A percentile compares a stretch with the other conserved stretches of the same genome.
Conservation (phyloP, 345 rosid species). For the Eucalyptus leucophloia region DNA sequence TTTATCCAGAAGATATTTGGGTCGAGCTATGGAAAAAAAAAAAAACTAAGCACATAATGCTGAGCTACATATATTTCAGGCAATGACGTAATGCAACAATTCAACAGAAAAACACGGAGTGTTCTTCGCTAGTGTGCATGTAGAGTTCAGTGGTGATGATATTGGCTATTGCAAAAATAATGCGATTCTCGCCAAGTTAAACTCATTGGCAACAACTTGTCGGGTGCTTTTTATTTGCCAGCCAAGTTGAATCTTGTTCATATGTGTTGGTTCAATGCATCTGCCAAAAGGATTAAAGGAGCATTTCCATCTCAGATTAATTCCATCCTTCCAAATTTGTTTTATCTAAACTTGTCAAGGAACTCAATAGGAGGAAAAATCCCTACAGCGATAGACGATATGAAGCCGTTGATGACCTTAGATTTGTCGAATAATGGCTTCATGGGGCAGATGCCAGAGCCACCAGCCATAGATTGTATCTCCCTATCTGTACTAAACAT, state of each 20-base stretch:
- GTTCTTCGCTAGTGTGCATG: too few species aligned
- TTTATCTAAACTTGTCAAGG: neutral
- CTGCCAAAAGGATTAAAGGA: neutral
- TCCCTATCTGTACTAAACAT: fast-evolving
- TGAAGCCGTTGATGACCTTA: neutral
- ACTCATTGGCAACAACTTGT: neutral
- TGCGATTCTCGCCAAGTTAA: too few species aligned
- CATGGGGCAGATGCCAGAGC: neutral
- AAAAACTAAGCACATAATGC: neutral
- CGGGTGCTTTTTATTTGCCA: neutral
- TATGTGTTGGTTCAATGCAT: neutral
- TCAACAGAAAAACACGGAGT: neutral
- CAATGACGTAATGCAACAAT: neutral
- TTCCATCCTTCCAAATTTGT: neutral
- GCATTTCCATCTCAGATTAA: neutral
- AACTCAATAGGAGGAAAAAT: neutral
- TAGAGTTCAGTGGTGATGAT: too few species aligned
- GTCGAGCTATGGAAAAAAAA: too few species aligned
- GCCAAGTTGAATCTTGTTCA: neutral
- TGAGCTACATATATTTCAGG: neutral
- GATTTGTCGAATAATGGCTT: neutral
- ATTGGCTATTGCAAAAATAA: too few species aligned
- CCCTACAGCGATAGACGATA: neutral
- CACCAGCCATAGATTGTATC: neutral
- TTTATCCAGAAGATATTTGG: neutral